Percentiles rank a stretch among this genome's conserved stretches.
phyloP scores from a whole-genome alignment of 2,329 filamentous ascomycete genomes.

The Hymenotorrendiella dingleyae region DNA sequence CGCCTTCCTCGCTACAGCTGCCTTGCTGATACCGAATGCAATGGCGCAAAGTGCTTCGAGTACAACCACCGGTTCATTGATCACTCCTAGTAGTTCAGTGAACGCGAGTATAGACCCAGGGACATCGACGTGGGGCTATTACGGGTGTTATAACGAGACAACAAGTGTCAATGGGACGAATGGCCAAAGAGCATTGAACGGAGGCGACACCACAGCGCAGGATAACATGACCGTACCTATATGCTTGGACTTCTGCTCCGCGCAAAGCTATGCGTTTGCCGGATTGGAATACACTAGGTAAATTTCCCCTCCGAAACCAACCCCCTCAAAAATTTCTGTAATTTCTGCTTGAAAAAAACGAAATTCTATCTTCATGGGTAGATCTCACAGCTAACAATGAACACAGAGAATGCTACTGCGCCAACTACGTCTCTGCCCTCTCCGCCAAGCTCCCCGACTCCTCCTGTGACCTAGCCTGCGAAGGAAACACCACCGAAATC shows the following conservation, averaged over 20 bases:
- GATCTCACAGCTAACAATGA: neutral
- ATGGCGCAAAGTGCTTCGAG: too few relatives aligned
- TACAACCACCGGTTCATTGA: neutral
- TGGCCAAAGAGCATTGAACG: constrained; percentile 17
- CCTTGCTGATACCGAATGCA: neutral
- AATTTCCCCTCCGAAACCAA: neutral
- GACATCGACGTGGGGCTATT: constrained; percentile 23
- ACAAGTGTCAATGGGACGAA: constrained; percentile 18
- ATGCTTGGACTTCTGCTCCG: constrained; percentile 20
- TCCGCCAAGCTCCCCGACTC: constrained; percentile 41
- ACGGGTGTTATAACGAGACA: constrained; percentile 37
- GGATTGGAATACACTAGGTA: constrained; percentile 28
- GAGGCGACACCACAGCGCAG: constrained; percentile 13
- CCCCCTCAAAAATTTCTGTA: neutral
- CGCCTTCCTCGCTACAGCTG: neutral
- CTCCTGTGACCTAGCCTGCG: constrained; percentile 47
- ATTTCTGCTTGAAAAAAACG: neutral
- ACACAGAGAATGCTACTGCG: constrained; percentile 55
- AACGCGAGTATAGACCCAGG: constrained; percentile 14
- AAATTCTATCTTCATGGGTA: too few relatives aligned
- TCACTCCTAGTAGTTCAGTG: neutral
- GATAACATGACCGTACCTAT: constrained; percentile 22
- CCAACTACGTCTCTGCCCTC: constrained; percentile 41
- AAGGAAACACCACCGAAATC: constrained; percentile 43
- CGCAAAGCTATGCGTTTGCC: constrained; percentile 17